A percentile compares a stretch with the other conserved stretches of the same genome.
Evolutionary conservation across 495 filamentous ascomycete genomes (phyloP).

Genomic region (Annulohypoxylon stygium): DNA sequence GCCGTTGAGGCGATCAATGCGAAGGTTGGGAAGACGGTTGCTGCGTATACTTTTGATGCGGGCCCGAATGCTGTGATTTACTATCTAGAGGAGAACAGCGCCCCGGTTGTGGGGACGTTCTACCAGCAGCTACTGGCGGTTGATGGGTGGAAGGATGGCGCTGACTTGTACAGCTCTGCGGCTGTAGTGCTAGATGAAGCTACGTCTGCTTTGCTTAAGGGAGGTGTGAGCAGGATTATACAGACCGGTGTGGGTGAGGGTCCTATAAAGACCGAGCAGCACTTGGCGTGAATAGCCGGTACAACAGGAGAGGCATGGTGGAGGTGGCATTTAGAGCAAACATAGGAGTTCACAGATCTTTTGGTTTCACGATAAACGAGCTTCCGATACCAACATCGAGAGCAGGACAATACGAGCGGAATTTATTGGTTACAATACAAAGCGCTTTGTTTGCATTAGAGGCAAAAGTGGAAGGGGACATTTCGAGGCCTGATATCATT

Average conservation of each 20-base stretch:
- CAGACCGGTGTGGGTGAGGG: constrained; percentile 93
- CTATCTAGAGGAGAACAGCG: constrained; percentile 82
- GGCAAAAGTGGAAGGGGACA: not conserved
- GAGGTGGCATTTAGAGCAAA: not conserved
- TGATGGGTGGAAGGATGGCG: constrained; percentile 71
- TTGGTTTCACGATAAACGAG: not conserved
- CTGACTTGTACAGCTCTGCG: constrained; percentile 57
- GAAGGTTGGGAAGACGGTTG: constrained; percentile 76
- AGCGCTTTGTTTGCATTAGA: constrained; percentile 16
- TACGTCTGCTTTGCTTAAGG: constrained; percentile 72
- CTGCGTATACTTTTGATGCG: constrained; percentile 97
- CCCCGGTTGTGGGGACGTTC: constrained; percentile 78
- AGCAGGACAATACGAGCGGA: not conserved
- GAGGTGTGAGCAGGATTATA: constrained; percentile 89
- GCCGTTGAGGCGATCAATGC: constrained; percentile 90
- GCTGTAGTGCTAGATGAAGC: constrained; percentile 68
- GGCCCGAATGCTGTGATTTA: constrained; percentile 98
- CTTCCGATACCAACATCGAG: constrained; percentile 8
- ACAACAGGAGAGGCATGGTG: not conserved
- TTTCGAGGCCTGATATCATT: constrained; percentile 3
- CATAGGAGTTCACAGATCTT: not conserved
- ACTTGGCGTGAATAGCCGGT: constrained; percentile 62
- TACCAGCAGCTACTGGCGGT: constrained; percentile 65
- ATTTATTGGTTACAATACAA: constrained; percentile 10
- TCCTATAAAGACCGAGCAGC: constrained; percentile 80